phyloP scores from a whole-genome alignment of 371 early-diverging fungal species.

The Mortierella sp. region DNA sequence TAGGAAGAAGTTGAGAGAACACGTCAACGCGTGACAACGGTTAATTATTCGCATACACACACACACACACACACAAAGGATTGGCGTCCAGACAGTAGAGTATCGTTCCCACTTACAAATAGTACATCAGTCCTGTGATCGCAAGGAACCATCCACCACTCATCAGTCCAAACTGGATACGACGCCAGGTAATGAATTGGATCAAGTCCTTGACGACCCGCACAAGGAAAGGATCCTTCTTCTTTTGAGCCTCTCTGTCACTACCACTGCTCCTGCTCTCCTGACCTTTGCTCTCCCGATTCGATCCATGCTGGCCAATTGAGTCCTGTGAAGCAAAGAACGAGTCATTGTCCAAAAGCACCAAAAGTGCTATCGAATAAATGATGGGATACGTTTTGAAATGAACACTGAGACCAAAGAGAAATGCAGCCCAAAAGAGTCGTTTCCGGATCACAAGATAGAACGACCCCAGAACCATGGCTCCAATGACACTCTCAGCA shows the following conservation, averaged over 20 bases:
- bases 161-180: slow-evolving; percentile 76
- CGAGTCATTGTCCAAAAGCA: slow-evolving; percentile 67
- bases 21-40: not conserved
- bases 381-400: slow-evolving; percentile 97
- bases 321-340: slow-evolving; percentile 13
- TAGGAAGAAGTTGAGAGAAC: not conserved
- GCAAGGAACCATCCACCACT: slow-evolving; percentile 78
- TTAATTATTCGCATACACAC: not conserved
- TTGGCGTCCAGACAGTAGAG: slow-evolving; percentile 8
- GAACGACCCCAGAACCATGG: slow-evolving; percentile 79
- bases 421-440: slow-evolving; percentile 67
- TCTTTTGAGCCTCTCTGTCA: not conserved
- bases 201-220: slow-evolving; percentile 28
- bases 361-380: slow-evolving; percentile 83
- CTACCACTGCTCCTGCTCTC: slow-evolving; percentile 2
- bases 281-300: slow-evolving; percentile 8
- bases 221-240: slow-evolving; percentile 11
- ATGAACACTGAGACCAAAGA: slow-evolving; percentile 95
- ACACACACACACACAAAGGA: slow-evolving; percentile 1
- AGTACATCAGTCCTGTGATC: slow-evolving; percentile 80
- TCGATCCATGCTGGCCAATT: slow-evolving; percentile 13
- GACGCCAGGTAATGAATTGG: slow-evolving; percentile 61
- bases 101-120: slow-evolving; percentile 55
- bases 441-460: slow-evolving; percentile 70
- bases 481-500: slow-evolving; percentile 87